These are phyloP conservation scores for Panellus pusillus DNA, from an alignment of 768 basidiomycete species.

Conservation along the genomic window DNA sequence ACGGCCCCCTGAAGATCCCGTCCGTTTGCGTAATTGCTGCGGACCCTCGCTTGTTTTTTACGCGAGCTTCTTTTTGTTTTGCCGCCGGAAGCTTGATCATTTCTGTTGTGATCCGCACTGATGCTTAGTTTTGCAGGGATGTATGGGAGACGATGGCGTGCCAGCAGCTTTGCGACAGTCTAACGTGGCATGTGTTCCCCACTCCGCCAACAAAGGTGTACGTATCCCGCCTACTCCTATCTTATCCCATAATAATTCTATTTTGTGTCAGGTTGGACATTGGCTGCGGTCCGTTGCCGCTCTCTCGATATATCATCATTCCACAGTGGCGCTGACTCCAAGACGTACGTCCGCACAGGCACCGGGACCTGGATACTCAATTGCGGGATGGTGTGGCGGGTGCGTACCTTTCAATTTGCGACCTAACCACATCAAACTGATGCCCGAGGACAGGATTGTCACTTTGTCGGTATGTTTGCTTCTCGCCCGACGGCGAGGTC, in stretches of 20 bases:
- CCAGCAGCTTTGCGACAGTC: slow-evolving; percentile 52
- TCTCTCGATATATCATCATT: background rate
- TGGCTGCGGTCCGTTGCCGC: slow-evolving; percentile 59
- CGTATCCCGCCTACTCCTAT: slow-evolving; percentile 18
- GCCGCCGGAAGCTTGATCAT: background rate
- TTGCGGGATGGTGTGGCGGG: slow-evolving; percentile 64
- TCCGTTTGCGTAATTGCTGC: no score
- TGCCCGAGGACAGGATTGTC: slow-evolving; percentile 40
- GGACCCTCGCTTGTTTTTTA: no score
- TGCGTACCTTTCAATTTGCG: slow-evolving; percentile 31
- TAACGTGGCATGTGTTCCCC: slow-evolving; percentile 67
- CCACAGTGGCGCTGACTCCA: background rate
- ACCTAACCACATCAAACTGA: slow-evolving; percentile 3
- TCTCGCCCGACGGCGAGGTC: background rate
- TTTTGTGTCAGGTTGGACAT: slow-evolving; percentile 55
- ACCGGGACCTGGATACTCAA: slow-evolving; percentile 76
- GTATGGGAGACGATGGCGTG: slow-evolving; percentile 65
- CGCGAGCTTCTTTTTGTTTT: no score
- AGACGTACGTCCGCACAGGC: slow-evolving; percentile 38
- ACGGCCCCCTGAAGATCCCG: background rate
- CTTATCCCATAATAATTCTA: background rate
- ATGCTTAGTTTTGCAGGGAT: slow-evolving; percentile 45
- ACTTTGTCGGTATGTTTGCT: slow-evolving; percentile 58
- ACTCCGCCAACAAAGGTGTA: slow-evolving; percentile 63
- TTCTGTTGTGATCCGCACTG: background rate